Conservation (phyloP, 228 moss, liverwort and hornwort species). For the Sphagnum fallax region DNA sequence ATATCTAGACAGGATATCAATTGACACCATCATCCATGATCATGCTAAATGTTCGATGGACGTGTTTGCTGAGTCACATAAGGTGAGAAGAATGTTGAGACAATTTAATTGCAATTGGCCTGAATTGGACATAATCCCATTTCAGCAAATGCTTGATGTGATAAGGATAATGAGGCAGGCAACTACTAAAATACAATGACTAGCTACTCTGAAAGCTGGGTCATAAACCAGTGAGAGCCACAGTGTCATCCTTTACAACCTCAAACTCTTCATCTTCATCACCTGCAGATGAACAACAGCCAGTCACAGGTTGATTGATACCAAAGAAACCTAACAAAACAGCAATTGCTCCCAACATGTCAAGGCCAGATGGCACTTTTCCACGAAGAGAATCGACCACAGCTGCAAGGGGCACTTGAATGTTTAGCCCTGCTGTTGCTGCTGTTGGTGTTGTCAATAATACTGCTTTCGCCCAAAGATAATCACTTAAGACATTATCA, state of each 20-base stretch:
- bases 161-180: too few relatives aligned
- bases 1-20: too few relatives aligned
- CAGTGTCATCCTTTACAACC: constrained; percentile 10
- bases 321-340: constrained; percentile 86
- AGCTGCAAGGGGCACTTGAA: constrained; percentile 91
- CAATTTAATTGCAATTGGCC: too few relatives aligned
- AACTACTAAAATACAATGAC: too few relatives aligned
- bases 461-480: constrained; percentile 90
- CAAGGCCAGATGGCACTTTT: constrained; percentile 47
- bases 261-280: constrained; percentile 16
- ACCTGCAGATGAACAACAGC: constrained; percentile 22
- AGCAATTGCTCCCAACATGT: constrained; percentile 59
- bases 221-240: not conserved
- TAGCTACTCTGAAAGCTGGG: too few relatives aligned
- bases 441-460: constrained; percentile 90
- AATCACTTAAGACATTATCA: constrained; percentile 93
- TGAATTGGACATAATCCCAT: too few relatives aligned
- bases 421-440: constrained; percentile 84
- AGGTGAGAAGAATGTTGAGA: too few relatives aligned
- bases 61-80: too few relatives aligned
- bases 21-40: too few relatives aligned
- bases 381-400: constrained; percentile 77
- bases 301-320: constrained; percentile 64
- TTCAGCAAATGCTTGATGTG: too few relatives aligned
- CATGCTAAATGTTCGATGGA: too few relatives aligned